Evolutionary conservation across 305 asterid genomes (phyloP).

Genomic region (Caryopteris hybrid): DNA sequence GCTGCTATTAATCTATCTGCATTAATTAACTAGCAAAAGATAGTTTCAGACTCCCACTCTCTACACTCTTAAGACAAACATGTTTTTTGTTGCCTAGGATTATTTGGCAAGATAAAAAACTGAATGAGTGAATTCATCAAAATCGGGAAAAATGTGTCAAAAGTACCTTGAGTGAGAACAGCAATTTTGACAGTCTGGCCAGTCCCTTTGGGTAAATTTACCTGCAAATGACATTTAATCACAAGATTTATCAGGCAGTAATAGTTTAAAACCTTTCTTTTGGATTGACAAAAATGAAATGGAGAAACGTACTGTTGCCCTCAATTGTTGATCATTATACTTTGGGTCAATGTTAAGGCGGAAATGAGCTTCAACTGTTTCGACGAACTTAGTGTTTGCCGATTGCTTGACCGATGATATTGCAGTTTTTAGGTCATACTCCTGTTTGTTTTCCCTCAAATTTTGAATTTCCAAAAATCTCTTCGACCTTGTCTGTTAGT

Average conservation of each 20-base stretch:
- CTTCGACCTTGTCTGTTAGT: conserved; percentile 77
- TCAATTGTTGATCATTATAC: conserved; percentile 91
- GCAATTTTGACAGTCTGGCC: conserved; percentile 90
- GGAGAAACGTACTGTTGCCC: conserved; percentile 78
- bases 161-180: conserved; percentile 89
- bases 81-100: neutral
- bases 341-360: conserved; percentile 97
- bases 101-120: neutral
- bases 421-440: conserved; percentile 74
- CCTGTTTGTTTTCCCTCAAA: conserved; percentile 75
- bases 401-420: conserved; percentile 68
- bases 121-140: neutral
- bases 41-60: neutral
- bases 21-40: neutral
- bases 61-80: neutral
- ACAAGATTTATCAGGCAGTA: neutral
- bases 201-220: conserved; percentile 94
- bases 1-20: neutral
- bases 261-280: neutral
- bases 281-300: neutral
- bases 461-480: conserved; percentile 91
- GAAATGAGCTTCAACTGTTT: conserved; percentile 93
- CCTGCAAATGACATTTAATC: conserved; percentile 38
- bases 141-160: neutral
- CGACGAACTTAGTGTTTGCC: conserved; percentile 70